Evolutionary conservation across 768 basidiomycete species (phyloP), one percentile per base, ranked within the genome.

Genomic region (Leucosporidium yakuticum): DNA sequence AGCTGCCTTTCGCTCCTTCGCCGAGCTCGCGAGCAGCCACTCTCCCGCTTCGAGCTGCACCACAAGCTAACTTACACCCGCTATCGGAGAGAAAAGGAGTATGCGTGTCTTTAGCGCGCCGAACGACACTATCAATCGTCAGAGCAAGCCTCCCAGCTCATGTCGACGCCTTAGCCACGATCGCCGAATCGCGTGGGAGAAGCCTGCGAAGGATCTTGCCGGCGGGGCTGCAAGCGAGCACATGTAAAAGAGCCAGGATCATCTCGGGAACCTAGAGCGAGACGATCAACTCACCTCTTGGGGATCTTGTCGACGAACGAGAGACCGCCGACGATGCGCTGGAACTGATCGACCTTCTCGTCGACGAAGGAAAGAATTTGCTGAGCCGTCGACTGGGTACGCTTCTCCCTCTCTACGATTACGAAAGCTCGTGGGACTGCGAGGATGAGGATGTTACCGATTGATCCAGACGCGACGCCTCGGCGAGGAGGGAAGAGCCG

Each of bases 371-470:
- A 15, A 4, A 29, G 49, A 12, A 62, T 39, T n/a, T 51, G 31
- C 25, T 34, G 31, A 23, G 36, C 50, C 2, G 8, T 62, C 19
- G 34, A 32, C 19, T 29, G 19, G 8, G 47, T 31, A 29, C 53
- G 49, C 11, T 62, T 53, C 47, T 61, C 49, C 8, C 27, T 31
- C 21, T 23, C 49, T 4, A 44, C 61, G 2, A 62, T 50, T 7
- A 62, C 61, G n/a, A 51, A 62, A 2, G 61, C 61, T 25, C 61
- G 61, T 15, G 61, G 61, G 8, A 62, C 31, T 58, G 50, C 15
- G 25, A 23, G 17, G 50, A 51, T 27, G 21, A 23, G n/a, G n/a
- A n/a, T n/a, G n/a, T n/a, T n/a, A n/a, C n/a, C n/a, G n/a, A n/a
- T n/a, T n/a, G n/a, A n/a, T n/a, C n/a, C n/a, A n/a, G n/a, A n/a